A percentile compares a stretch with the other conserved stretches of the same genome.
These are phyloP conservation scores for Penicillium atrosanguineum DNA, from an alignment of 495 filamentous ascomycete species.

Conservation along the genomic window DNA sequence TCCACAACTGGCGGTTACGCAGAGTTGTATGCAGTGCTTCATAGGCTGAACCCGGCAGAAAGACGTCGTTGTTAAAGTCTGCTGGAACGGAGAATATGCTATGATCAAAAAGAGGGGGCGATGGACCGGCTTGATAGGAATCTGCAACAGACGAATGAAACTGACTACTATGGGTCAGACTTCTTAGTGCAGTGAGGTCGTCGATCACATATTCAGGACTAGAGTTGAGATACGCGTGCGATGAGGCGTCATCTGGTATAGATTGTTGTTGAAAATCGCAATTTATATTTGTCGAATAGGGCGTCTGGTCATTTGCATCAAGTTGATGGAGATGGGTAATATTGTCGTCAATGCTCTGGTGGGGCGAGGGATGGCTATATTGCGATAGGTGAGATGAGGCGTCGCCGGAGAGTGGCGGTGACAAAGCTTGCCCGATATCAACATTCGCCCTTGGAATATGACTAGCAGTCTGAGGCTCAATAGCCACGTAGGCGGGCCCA, in stretches of 20 bases:
- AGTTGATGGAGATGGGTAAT: not conserved
- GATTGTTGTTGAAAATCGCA: conserved; percentile 5
- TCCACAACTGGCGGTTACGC: conserved; percentile 35
- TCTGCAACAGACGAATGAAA: conserved; percentile 8
- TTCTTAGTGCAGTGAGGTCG: conserved; percentile 19
- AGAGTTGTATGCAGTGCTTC: conserved; percentile 34
- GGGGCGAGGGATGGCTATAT: not conserved
- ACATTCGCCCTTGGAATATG: not conserved
- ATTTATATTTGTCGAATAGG: not conserved
- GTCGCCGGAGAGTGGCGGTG: conserved; percentile 17
- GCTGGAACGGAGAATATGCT: conserved; percentile 26
- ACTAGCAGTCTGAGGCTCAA: no score
- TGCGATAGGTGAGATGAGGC: conserved; percentile 8
- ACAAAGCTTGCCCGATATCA: conserved; percentile 3
- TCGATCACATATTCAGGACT: conserved; percentile 30
- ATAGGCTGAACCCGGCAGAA: conserved; percentile 34
- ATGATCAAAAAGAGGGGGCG: conserved; percentile 26
- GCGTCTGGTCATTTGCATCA: not conserved
- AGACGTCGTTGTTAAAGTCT: conserved; percentile 29
- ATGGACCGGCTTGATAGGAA: conserved; percentile 21
- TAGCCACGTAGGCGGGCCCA: no score
- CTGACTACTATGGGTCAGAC: conserved; percentile 6
- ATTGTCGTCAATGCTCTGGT: not conserved
- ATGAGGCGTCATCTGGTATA: conserved; percentile 7
- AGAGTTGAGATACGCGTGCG: conserved; percentile 26